Base-by-base conservation (phyloP, 768 basidiomycete species). In the Russula olivacea region DNA sequence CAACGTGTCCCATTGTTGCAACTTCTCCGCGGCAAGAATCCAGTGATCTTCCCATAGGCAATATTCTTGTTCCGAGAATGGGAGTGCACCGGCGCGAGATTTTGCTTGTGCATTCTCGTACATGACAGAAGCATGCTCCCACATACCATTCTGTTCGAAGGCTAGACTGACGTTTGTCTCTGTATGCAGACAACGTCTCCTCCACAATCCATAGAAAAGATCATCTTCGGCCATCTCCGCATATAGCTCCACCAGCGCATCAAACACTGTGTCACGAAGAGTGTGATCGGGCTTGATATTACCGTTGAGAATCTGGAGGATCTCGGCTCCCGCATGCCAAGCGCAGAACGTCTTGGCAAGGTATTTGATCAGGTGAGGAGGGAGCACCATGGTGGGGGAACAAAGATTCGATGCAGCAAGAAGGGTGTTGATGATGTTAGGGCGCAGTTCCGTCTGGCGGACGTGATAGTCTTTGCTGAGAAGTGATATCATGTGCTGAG, bases 1-100 rank as follows among this genome's bases (percentile, higher is more conserved):
- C 4, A 99, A 80, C 23, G 89, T 83, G 63, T 99, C 97, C 97
- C 97, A 99, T 65, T 97, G 91, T 71, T 98, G 97, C 19, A 99
- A 78, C 74, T 99, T 99, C 76, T 96, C 92, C 0, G 93, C 88
- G 1, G 94, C 83, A 9, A 95, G 77, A 63, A 99, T 90, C 96
- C 97, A 99, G 73, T 99, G 97, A 72, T 99, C 97, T 70, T 99
- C 97, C 97, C 97, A 99, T 21, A 99, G 78, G 69, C 91, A 93
- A 73, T 95, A 98, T 73, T 99, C 97, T 1, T 89, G 80, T 73
- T 99, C 97, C 14, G 90, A 88, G 77, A 95, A 98, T 1, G 94
- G 86, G 58, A 97, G 84, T 7, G 82, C 77, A 5, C 93, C 92
- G 4, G 83, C 79, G 51, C 93, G 81, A 9, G 93, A 88, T 73